A percentile compares a stretch with the other conserved stretches of the same genome.
These are phyloP conservation scores for Spergularia azorica DNA, from an alignment of 179 eudicot genomes.

Conservation along the genomic window DNA sequence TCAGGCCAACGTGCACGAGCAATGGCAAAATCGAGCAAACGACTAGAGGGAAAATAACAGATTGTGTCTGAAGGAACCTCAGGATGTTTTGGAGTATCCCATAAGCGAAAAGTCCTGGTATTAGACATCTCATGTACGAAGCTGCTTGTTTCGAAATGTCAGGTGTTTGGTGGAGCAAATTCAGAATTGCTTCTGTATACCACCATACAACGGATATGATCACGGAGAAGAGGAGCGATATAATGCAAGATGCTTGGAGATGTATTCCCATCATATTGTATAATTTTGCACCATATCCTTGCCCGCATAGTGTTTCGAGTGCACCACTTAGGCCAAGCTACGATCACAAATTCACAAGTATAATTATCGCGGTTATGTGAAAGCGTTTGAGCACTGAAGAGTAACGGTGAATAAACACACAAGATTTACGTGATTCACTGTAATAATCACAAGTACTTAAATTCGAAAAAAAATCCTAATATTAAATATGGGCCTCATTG, in stretches of 20 bases:
- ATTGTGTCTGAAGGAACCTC: slow-evolving; percentile 77
- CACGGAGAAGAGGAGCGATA: slow-evolving; percentile 48
- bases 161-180: slow-evolving; percentile 54
- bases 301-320: slow-evolving; percentile 80
- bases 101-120: slow-evolving; percentile 66
- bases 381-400: too few species aligned
- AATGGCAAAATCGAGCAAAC: slow-evolving; percentile 51
- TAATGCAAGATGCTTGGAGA: slow-evolving; percentile 71
- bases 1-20: slow-evolving; percentile 43
- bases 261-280: slow-evolving; percentile 61
- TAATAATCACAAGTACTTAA: too few species aligned
- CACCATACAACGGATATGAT: slow-evolving; percentile 61
- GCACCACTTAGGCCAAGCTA: slow-evolving; percentile 78
- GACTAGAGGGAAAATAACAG: slow-evolving; percentile 52
- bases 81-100: slow-evolving; percentile 59
- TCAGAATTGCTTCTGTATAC: slow-evolving; percentile 49
- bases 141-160: slow-evolving; percentile 50
- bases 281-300: slow-evolving; percentile 65
- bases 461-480: too few species aligned
- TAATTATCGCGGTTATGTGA: too few species aligned
- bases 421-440: too few species aligned
- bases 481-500: too few species aligned
- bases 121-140: slow-evolving; percentile 46
- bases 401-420: too few species aligned
- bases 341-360: background rate